Evolutionary conservation across 192 early-diverging fungal species (phyloP).

Genomic region (Backusella psychrophila): DNA sequence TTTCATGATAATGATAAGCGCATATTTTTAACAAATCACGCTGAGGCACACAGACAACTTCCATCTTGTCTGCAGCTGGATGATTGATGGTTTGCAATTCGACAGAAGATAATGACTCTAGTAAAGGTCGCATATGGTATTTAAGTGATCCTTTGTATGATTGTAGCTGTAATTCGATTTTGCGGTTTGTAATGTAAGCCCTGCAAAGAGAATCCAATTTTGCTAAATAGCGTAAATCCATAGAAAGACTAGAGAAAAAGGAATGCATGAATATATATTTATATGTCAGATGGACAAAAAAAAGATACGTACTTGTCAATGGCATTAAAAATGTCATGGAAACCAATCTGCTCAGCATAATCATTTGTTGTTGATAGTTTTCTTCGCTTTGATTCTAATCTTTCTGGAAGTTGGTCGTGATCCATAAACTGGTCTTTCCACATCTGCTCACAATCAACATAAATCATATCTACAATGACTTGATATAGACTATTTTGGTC

Average conservation of each 20-base stretch:
- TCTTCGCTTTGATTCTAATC: background rate
- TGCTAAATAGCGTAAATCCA: conserved; percentile 36
- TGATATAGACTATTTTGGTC: conserved; percentile 24
- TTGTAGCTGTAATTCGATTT: conserved; percentile 33
- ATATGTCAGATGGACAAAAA: background rate
- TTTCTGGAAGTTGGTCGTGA: background rate
- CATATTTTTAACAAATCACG: conserved; percentile 27
- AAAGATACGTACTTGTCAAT: conserved; percentile 24
- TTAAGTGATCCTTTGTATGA: conserved; percentile 16
- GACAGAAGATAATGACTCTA: conserved; percentile 11
- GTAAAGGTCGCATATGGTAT: conserved; percentile 28
- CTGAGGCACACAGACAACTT: conserved; percentile 34
- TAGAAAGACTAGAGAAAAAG: conserved; percentile 18
- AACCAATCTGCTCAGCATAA: background rate
- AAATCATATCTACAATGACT: conserved; percentile 20
- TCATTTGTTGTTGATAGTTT: background rate
- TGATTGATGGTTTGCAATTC: conserved; percentile 19
- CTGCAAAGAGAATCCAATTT: conserved; percentile 38
- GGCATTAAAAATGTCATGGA: background rate
- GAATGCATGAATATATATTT: background rate
- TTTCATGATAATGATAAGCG: conserved; percentile 15
- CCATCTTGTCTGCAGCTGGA: conserved; percentile 31
- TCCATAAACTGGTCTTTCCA: conserved; percentile 27
- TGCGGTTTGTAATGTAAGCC: conserved; percentile 36
- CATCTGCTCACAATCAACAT: conserved; percentile 22